A percentile compares a stretch with the other conserved stretches of the same genome.
Conservation (phyloP, 345 rosid genomes). For the Atalantia buxifolia region DNA sequence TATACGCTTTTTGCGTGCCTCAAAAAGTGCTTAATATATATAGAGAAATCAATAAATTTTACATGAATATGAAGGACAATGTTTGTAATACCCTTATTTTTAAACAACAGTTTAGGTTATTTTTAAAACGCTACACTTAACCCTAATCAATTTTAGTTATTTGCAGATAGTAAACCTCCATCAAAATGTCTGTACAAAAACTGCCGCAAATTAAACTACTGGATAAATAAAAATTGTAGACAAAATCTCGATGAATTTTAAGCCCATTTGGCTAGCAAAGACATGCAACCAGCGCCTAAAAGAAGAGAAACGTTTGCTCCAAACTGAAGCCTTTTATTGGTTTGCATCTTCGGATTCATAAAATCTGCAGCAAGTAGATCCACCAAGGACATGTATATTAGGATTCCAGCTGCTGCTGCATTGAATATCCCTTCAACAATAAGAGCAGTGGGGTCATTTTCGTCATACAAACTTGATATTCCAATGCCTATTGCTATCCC, state of each 20-base stretch:
- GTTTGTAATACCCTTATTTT: no score
- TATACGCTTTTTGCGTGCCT: no score
- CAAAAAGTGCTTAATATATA: no score
- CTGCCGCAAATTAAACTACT: background rate
- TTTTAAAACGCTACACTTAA: no score
- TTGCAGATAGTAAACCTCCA: no score
- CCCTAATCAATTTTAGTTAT: no score
- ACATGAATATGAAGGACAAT: no score
- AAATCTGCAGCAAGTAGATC: slow-evolving; percentile 70
- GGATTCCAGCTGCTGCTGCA: slow-evolving; percentile 61
- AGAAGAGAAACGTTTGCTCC: slow-evolving; percentile 37
- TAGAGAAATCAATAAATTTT: no score
- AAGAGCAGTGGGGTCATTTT: slow-evolving; percentile 47
- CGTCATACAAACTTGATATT: slow-evolving; percentile 35
- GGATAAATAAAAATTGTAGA: background rate
- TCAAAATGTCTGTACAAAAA: background rate
- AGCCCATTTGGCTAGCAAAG: slow-evolving; percentile 62
- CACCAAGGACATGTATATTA: slow-evolving; percentile 71
- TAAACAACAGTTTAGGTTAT: no score
- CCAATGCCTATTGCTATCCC: slow-evolving; percentile 65
- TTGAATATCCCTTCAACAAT: slow-evolving; percentile 56
- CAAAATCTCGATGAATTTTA: slow-evolving; percentile 1
- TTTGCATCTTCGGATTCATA: slow-evolving; percentile 47
- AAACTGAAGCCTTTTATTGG: slow-evolving; percentile 34
- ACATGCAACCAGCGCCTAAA: slow-evolving; percentile 57